These are phyloP conservation scores for Fusarium udum DNA, from an alignment of 2,329 filamentous ascomycete species.

Conservation along the genomic window DNA sequence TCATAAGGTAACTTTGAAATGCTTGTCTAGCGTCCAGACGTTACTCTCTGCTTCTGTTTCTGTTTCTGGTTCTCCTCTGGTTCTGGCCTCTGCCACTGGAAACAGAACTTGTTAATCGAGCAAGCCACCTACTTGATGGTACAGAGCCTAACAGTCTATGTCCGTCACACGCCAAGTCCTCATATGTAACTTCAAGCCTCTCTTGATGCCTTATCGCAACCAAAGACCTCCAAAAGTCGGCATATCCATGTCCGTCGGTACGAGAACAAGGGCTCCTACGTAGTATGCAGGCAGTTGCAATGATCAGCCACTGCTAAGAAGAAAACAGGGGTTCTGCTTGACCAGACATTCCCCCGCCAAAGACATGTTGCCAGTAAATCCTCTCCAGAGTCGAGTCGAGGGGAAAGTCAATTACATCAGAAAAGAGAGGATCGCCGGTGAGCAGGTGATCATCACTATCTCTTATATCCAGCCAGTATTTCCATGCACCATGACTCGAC, in stretches of 20 bases:
- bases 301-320: not conserved
- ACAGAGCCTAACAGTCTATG: not conserved
- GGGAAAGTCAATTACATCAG: not conserved
- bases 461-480: slow-evolving; percentile 1
- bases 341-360: slow-evolving; percentile 7
- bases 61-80: not conserved
- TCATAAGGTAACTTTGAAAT: slow-evolving; percentile 8
- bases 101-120: not conserved
- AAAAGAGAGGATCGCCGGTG: not conserved
- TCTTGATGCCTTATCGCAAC: not conserved
- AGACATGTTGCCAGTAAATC: not conserved
- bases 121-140: not conserved
- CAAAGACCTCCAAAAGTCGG: not conserved
- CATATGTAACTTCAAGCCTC: not conserved
- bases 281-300: not conserved
- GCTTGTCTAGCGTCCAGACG: not conserved
- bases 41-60: not conserved
- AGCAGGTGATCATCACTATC: not conserved
- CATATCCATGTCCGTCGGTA: not conserved
- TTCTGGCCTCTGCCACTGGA: not conserved
- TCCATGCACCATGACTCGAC: slow-evolving; percentile 6
- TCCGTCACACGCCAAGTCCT: not conserved
- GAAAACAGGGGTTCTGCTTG: slow-evolving; percentile 9
- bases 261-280: not conserved
- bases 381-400: not conserved